A percentile compares a stretch with the other conserved stretches of the same genome.
These are phyloP conservation scores for Cokeromyces recurvatus DNA, from an alignment of 371 early-diverging fungal species.

Conservation along the genomic window DNA sequence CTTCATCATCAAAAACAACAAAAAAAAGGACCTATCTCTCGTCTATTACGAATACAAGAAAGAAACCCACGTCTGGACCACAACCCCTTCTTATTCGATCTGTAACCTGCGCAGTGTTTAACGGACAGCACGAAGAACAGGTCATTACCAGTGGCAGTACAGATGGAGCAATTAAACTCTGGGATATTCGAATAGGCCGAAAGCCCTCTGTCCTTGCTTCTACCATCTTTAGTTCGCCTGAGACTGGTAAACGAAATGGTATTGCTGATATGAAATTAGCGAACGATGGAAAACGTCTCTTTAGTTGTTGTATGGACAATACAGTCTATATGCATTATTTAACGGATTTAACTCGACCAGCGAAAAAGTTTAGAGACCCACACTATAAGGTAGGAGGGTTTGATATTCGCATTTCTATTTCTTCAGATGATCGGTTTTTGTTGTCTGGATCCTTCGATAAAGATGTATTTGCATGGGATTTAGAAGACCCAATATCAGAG, in stretches of 20 bases:
- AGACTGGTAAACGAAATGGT: conserved; percentile 18
- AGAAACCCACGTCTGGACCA: no score
- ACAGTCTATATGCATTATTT: conserved; percentile 37
- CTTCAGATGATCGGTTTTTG: conserved; percentile 33
- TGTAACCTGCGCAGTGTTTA: conserved; percentile 55
- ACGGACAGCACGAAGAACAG: conserved; percentile 25
- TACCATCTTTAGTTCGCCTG: conserved; percentile 13
- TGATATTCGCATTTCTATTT: conserved; percentile 28
- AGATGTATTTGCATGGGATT: conserved; percentile 31
- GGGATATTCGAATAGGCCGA: conserved; percentile 39
- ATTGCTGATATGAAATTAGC: conserved; percentile 36
- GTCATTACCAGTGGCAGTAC: conserved; percentile 54
- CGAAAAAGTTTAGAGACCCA: conserved; percentile 18
- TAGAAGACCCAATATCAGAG: conserved; percentile 14
- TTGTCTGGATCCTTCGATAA: conserved; percentile 27
- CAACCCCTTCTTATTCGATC: conserved; percentile 23
- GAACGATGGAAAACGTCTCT: conserved; percentile 30
- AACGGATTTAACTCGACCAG: conserved; percentile 22
- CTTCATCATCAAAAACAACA: no score
- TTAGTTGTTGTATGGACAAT: conserved; percentile 34
- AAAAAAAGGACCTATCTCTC: no score
- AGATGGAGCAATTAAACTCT: conserved; percentile 55
- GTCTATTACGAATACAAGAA: no score
- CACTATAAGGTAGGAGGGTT: conserved; percentile 22
- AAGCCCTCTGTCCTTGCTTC: conserved; percentile 11